phyloP scores from a whole-genome alignment of 805 yeast genomes.

The Barnettozyma populi region DNA sequence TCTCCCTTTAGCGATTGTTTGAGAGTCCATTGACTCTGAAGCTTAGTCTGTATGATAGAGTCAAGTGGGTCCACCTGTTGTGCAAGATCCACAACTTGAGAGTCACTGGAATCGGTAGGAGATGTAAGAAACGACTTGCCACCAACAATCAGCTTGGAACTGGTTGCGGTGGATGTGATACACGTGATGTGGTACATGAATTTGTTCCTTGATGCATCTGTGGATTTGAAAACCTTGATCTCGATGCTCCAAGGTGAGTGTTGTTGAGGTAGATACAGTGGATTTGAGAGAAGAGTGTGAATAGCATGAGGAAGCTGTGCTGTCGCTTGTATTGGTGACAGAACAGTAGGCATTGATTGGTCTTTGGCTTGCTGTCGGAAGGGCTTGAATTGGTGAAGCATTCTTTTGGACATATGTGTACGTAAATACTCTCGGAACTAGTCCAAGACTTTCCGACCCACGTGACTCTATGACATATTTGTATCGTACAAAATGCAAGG shows the following conservation, averaged over 20 bases:
- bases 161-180: background rate
- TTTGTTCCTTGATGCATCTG: slow-evolving; percentile 29
- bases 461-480: too few species aligned
- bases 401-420: background rate
- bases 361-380: background rate
- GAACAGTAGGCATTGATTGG: slow-evolving; percentile 1
- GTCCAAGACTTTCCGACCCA: too few species aligned
- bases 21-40: slow-evolving; percentile 63
- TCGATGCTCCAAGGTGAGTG: slow-evolving; percentile 65
- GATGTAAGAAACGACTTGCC: slow-evolving; percentile 2
- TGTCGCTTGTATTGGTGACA: slow-evolving; percentile 2
- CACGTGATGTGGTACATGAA: slow-evolving; percentile 11
- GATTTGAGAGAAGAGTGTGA: background rate
- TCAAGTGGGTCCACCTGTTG: slow-evolving; percentile 5
- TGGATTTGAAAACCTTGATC: slow-evolving; percentile 64
- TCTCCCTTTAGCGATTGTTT: slow-evolving; percentile 69
- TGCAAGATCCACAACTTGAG: background rate
- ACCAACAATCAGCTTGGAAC: slow-evolving; percentile 1
- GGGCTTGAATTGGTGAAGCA: background rate
- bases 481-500: too few species aligned
- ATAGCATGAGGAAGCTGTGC: slow-evolving; percentile 1
- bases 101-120: background rate
- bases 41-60: slow-evolving; percentile 37
- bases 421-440: background rate
- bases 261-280: slow-evolving; percentile 3